Conservation (phyloP, 495 filamentous ascomycete species). For the Xylaria intraflava region DNA sequence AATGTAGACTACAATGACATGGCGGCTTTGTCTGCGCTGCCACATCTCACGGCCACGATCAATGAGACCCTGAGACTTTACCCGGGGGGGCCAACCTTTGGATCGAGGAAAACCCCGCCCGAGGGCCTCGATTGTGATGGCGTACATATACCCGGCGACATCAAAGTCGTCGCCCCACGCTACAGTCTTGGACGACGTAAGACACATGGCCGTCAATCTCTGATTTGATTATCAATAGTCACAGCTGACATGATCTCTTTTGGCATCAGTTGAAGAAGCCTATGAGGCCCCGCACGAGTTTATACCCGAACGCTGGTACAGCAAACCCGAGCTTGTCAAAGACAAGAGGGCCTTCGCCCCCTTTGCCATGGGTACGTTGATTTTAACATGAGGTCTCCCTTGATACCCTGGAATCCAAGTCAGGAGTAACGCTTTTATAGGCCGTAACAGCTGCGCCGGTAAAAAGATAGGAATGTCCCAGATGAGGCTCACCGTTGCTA, state of each 20-base stretch:
- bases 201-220: too few relatives aligned
- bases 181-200: background rate
- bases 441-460: background rate
- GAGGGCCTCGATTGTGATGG: background rate
- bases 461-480: background rate
- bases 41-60: background rate
- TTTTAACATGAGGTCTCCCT: background rate
- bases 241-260: background rate
- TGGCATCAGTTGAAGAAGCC: background rate
- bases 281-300: slow-evolving; percentile 34
- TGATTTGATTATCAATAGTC: background rate
- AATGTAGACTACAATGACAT: background rate
- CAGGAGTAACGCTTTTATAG: background rate
- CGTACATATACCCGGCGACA: background rate
- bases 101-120: background rate
- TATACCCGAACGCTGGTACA: slow-evolving; percentile 38
- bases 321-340: slow-evolving; percentile 32
- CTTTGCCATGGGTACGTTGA: slow-evolving; percentile 19
- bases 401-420: too few relatives aligned
- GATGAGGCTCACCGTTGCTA: background rate
- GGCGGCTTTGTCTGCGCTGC: background rate
- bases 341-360: slow-evolving; percentile 29
- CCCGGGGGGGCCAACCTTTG: background rate
- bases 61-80: background rate
- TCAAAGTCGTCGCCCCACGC: background rate